Evolutionary conservation across 495 filamentous ascomycete genomes (phyloP).

Genomic region (Penicillium atrosanguineum): DNA sequence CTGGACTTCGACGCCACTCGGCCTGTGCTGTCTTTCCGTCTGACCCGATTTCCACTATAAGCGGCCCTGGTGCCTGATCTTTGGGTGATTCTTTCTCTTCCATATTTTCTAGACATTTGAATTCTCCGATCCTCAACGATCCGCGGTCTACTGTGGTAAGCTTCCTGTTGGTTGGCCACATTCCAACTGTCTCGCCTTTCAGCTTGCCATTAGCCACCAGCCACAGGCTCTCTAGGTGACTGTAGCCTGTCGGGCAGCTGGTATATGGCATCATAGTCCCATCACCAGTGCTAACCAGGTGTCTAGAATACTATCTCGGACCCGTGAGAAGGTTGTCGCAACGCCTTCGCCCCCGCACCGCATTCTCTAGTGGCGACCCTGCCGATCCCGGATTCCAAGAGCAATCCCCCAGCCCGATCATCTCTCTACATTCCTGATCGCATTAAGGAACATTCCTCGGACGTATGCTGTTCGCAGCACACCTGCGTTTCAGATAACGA

Average conservation of each 20-base stretch:
- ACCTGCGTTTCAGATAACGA: constrained; percentile 16
- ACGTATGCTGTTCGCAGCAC: constrained; percentile 21
- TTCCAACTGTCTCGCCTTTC: constrained; percentile 3
- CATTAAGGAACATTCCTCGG: constrained; percentile 14
- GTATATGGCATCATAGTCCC: background rate
- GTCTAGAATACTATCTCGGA: background rate
- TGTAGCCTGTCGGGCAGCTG: background rate
- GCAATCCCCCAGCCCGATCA: constrained; percentile 1
- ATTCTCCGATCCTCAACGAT: constrained; percentile 4
- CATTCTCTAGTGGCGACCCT: constrained; percentile 19
- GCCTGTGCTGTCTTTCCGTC: constrained; percentile 11
- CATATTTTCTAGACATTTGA: background rate
- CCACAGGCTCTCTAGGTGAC: background rate
- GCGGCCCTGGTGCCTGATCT: constrained; percentile 9
- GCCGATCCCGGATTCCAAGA: constrained; percentile 21
- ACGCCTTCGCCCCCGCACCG: constrained; percentile 17
- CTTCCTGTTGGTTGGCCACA: constrained; percentile 6
- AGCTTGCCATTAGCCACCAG: background rate
- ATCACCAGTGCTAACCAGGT: background rate
- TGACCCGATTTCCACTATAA: constrained; percentile 9
- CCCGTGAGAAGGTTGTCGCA: background rate
- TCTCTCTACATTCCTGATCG: constrained; percentile 17
- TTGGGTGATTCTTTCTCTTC: background rate
- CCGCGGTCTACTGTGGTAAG: constrained; percentile 6
- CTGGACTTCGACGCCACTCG: constrained; percentile 11